phyloP scores from a whole-genome alignment of 495 filamentous ascomycete genomes.

The Symbiotaphrina buchneri region DNA sequence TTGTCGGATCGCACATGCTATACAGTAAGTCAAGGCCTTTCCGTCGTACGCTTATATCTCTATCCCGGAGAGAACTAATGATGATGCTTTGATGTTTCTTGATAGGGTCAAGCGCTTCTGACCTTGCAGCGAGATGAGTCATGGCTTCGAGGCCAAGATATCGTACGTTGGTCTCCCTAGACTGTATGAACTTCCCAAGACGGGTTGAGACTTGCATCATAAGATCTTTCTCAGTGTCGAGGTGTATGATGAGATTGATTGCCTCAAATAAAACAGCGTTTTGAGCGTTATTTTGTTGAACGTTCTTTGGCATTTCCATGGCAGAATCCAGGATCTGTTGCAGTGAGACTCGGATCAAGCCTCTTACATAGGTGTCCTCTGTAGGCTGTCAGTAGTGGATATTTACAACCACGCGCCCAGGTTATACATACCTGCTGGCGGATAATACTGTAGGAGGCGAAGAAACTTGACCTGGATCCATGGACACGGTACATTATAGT shows the following conservation, averaged over 20 bases:
- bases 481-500: slow-evolving; percentile 97
- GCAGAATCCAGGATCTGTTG: slow-evolving; percentile 77
- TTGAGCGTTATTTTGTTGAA: slow-evolving; percentile 98
- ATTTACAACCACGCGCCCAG: not conserved
- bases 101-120: slow-evolving; percentile 90
- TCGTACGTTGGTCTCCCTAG: slow-evolving; percentile 90
- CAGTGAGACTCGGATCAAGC: slow-evolving; percentile 79
- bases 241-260: slow-evolving; percentile 94
- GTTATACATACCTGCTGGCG: slow-evolving; percentile 58
- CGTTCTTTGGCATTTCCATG: slow-evolving; percentile 89
- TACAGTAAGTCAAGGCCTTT: slow-evolving; percentile 93
- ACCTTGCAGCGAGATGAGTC: slow-evolving; percentile 89
- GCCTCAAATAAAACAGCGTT: slow-evolving; percentile 97
- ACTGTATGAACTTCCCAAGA: slow-evolving; percentile 89
- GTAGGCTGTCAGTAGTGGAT: slow-evolving; percentile 5
- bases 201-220: slow-evolving; percentile 95
- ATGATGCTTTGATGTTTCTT: slow-evolving; percentile 97
- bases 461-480: slow-evolving; percentile 97
- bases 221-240: slow-evolving; percentile 87
- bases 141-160: slow-evolving; percentile 95
- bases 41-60: slow-evolving; percentile 90
- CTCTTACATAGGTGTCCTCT: slow-evolving; percentile 84
- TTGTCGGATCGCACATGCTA: slow-evolving; percentile 96
- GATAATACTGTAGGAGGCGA: slow-evolving; percentile 82
- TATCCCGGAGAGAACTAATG: slow-evolving; percentile 74